A percentile compares a stretch with the other conserved stretches of the same genome.
phyloP scores from a whole-genome alignment of 768 basidiomycete genomes.

The Lanmaoa rubissima region DNA sequence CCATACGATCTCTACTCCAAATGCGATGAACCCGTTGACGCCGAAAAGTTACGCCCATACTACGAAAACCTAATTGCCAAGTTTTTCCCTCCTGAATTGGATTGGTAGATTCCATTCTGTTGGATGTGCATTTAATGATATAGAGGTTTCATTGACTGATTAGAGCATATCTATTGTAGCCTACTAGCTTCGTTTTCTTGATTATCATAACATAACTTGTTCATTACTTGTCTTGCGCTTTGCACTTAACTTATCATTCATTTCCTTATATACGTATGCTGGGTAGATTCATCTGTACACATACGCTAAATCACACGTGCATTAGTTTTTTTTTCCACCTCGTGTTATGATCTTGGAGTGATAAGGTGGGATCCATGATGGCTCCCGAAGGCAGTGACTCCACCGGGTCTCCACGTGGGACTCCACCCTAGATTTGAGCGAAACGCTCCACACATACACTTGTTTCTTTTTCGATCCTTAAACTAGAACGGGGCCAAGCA shows the following conservation, averaged over 20 bases:
- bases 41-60: conserved; percentile 71
- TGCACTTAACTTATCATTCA: conserved; percentile 19
- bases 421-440: neutral
- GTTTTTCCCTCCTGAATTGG: conserved; percentile 78
- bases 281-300: conserved; percentile 5
- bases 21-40: conserved; percentile 64
- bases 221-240: neutral
- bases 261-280: conserved; percentile 1
- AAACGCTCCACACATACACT: neutral
- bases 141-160: conserved; percentile 6
- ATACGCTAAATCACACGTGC: neutral
- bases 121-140: neutral
- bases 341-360: conserved; percentile 7
- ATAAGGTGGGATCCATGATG: conserved; percentile 20
- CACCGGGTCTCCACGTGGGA: conserved; percentile 14
- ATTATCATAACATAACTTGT: neutral
- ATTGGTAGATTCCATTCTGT: conserved; percentile 61
- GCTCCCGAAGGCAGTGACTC: conserved; percentile 4
- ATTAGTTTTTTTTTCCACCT: neutral
- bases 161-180: conserved; percentile 5
- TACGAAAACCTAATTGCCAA: conserved; percentile 80
- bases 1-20: conserved; percentile 96
- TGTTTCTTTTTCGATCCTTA: neutral
- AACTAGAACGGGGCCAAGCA: neutral
- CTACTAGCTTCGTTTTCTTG: neutral